Percentiles rank a stretch among this genome's conserved stretches.
Conservation (phyloP, 2,329 filamentous ascomycete genomes). For the Fusarium duplospermum region DNA sequence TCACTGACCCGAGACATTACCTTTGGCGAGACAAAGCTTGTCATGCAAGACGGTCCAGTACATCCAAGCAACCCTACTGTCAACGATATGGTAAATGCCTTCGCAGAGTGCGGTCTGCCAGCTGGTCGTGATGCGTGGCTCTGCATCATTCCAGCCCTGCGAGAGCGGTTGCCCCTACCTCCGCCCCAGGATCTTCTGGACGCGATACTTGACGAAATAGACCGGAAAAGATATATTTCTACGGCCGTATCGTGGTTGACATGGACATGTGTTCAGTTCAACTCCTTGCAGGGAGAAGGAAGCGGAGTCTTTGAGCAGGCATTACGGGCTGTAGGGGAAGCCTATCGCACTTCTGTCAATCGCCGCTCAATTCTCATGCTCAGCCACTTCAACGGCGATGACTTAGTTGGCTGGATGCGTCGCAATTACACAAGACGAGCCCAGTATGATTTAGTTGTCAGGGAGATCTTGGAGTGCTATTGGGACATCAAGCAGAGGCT, state of each 20-base stretch:
- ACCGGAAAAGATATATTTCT: no score
- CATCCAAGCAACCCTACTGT: conserved; percentile 12
- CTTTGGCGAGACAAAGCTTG: background rate
- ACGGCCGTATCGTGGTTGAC: background rate
- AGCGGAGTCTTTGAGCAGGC: background rate
- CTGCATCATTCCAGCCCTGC: conserved; percentile 20
- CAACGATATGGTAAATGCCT: conserved; percentile 16
- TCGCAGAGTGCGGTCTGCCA: conserved; percentile 19
- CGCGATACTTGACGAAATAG: no score
- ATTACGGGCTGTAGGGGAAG: background rate
- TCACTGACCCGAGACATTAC: background rate
- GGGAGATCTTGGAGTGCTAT: conserved; percentile 15
- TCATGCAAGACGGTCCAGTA: conserved; percentile 8
- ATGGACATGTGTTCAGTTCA: background rate
- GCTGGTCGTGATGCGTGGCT: conserved; percentile 11
- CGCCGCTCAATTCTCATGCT: no score
- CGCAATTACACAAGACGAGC: background rate
- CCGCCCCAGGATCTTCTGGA: background rate
- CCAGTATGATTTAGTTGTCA: background rate
- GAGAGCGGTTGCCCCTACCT: background rate
- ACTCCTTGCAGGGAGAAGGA: background rate
- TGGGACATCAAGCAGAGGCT: background rate
- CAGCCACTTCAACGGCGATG: no score
- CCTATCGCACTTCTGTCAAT: background rate
- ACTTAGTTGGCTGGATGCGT: conserved; percentile 8